Base-by-base conservation (phyloP, 495 filamentous ascomycete species). In the Aspergillus incahuasiensis region DNA sequence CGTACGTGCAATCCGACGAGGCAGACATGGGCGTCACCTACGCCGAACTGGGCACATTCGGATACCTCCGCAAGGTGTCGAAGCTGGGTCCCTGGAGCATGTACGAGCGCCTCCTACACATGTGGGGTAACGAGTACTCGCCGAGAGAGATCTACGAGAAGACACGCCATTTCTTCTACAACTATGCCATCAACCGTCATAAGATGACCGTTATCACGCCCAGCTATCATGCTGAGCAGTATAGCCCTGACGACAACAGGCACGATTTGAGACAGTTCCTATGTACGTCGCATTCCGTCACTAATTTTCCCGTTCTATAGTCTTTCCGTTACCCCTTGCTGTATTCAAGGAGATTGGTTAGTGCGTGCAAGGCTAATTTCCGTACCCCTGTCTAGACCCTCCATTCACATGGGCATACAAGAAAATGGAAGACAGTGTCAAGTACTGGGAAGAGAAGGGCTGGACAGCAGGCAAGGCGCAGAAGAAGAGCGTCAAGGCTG, bases 11-110 rank as follows among this genome's bases (percentile, higher is more conserved):
- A 60, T 67, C 64, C 34, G 76, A 95, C 64, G 91, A 95, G 70
- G 86, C 74, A 2, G 88, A 90, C 59, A 91, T 90, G 88, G 84
- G 83, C 15, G 73, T 84, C 39, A 80, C 78, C 3, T 82, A 82
- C 61, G 69, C 64, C 32, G 77, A 82, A 47, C 71, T 82, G 20
- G 76, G 77, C 11, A 68, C 78, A 11, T 87, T 88, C 60, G 86
- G 84, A 5, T 72, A 73, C 22, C 68, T 95, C 15, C 79, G 90
- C 13, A 92, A 95, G 64, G 78, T 81, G 24, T 63, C 82, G 51
- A 88, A 91, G 61, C 70, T 92, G 0, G 88, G 91, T 2, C 86
- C 88, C 0, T 92, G 77, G 62, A 79, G 75, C 30, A 85, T 86
- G 79, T 92, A 83, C 60, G 78, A 83, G 57, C 81, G 79, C 22